Evolutionary conservation across 768 basidiomycete species (phyloP).

Genomic region (Lactifluus rugatus): DNA sequence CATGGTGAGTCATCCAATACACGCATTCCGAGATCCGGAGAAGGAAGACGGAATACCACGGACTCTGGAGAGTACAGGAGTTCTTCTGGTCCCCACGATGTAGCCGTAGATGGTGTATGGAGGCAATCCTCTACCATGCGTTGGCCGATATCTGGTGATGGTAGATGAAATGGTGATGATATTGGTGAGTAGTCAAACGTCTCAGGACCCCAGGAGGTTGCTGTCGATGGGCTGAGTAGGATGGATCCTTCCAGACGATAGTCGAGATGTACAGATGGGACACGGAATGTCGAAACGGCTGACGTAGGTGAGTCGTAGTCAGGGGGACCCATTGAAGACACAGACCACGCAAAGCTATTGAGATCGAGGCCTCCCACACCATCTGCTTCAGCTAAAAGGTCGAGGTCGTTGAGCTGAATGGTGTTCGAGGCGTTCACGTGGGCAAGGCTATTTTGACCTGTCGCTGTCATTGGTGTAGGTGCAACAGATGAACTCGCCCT

Average conservation of each 20-base stretch:
- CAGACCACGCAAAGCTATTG: conserved; percentile 62
- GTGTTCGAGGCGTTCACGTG: conserved; percentile 43
- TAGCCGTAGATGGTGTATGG: conserved; percentile 21
- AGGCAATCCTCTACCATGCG: conserved; percentile 24
- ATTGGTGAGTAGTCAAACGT: conserved; percentile 13
- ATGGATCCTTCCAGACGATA: conserved; percentile 48
- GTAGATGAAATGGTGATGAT: conserved; percentile 14
- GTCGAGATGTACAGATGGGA: conserved; percentile 49
- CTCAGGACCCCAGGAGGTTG: conserved; percentile 23
- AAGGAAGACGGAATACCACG: conserved; percentile 12
- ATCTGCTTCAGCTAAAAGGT: conserved; percentile 20
- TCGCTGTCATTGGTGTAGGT: conserved; percentile 39
- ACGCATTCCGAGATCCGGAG: conserved; percentile 35
- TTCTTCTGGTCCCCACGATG: conserved; percentile 19
- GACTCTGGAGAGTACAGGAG: conserved; percentile 15
- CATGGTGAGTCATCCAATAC: conserved; percentile 44
- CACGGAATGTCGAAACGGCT: conserved; percentile 29
- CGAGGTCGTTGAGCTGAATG: conserved; percentile 25
- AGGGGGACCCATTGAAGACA: conserved; percentile 57
- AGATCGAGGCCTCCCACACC: conserved; percentile 42
- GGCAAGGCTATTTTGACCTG: conserved; percentile 42
- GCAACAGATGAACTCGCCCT: conserved; percentile 44
- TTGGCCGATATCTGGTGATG: conserved; percentile 25
- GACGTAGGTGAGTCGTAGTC: conserved; percentile 34
- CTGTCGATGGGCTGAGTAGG: conserved; percentile 32